A percentile compares a stretch with the other conserved stretches of the same genome.
phyloP scores from a whole-genome alignment of 345 rosid genomes.

The Garcia nutans region DNA sequence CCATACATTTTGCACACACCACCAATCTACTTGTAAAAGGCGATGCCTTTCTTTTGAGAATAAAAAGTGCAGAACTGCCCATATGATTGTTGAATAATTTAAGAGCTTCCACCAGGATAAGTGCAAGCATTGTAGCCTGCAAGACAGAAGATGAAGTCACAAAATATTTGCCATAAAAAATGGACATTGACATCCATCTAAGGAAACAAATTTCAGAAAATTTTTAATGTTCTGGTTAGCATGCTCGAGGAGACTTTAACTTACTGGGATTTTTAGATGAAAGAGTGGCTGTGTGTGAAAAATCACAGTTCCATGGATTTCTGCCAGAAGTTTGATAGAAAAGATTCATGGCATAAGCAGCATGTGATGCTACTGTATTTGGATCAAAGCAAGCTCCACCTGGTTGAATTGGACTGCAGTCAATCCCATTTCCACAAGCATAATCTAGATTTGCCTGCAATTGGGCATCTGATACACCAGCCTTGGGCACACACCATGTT shows the following conservation, averaged over 20 bases:
- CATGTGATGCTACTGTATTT: slow-evolving; percentile 57
- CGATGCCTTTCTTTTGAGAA: background rate
- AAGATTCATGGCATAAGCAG: slow-evolving; percentile 80
- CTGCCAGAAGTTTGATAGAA: slow-evolving; percentile 55
- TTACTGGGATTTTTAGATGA: slow-evolving; percentile 18
- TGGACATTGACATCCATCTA: background rate
- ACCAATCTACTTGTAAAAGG: background rate
- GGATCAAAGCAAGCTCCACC: slow-evolving; percentile 83
- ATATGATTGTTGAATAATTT: background rate
- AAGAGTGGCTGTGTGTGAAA: slow-evolving; percentile 60
- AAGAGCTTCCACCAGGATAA: slow-evolving; percentile 39
- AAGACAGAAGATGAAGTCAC: slow-evolving; percentile 1
- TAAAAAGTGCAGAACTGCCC: background rate
- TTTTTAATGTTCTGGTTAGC: background rate
- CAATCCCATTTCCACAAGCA: slow-evolving; percentile 60
- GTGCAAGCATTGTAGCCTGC: slow-evolving; percentile 43
- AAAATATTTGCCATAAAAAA: background rate
- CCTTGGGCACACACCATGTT: slow-evolving; percentile 68
- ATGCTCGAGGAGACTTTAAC: background rate
- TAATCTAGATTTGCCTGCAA: slow-evolving; percentile 77
- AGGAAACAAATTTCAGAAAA: background rate
- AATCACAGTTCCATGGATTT: slow-evolving; percentile 64
- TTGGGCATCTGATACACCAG: slow-evolving; percentile 47
- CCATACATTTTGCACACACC: background rate
- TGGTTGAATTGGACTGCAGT: slow-evolving; percentile 60